Percentiles rank a stretch among this genome's conserved stretches.
These are phyloP conservation scores for Cytospora schulzeri DNA, from an alignment of 2,329 filamentous ascomycete species.

Conservation along the genomic window DNA sequence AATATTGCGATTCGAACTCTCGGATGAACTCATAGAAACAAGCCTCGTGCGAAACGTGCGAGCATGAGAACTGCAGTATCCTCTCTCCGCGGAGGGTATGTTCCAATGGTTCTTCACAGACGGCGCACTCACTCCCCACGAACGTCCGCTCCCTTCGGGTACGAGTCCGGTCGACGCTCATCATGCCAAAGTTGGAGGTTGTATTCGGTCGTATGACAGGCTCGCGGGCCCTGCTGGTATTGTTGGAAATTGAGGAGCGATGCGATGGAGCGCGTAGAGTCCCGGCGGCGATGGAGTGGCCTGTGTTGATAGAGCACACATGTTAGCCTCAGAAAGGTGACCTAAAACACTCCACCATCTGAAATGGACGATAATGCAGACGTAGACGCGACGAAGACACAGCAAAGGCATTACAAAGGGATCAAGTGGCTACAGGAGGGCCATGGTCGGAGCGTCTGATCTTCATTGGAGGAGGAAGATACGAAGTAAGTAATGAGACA, in stretches of 20 bases:
- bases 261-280: conserved; percentile 40
- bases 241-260: conserved; percentile 42
- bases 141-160: conserved; percentile 90
- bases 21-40: conserved; percentile 99
- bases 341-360: neutral
- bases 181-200: conserved; percentile 60
- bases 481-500: conserved; percentile 5
- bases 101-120: conserved; percentile 95
- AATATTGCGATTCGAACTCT: conserved; percentile 91
- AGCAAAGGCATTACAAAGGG: conserved; percentile 7
- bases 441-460: neutral
- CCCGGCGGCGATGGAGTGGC: conserved; percentile 42
- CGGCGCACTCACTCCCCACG: conserved; percentile 90
- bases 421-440: neutral
- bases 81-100: conserved; percentile 93
- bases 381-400: conserved; percentile 1
- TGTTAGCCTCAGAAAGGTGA: conserved; percentile 31
- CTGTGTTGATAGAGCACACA: conserved; percentile 33
- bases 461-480: conserved; percentile 24
- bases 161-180: conserved; percentile 76
- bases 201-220: conserved; percentile 39
- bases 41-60: conserved; percentile 96
- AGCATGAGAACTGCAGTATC: conserved; percentile 92
- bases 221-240: conserved; percentile 41
- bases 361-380: conserved; percentile 3